Evolutionary conservation across 148 eudicot species (phyloP), one percentile per base, ranked within the genome.

Genomic region (Rhododendron molle): DNA sequence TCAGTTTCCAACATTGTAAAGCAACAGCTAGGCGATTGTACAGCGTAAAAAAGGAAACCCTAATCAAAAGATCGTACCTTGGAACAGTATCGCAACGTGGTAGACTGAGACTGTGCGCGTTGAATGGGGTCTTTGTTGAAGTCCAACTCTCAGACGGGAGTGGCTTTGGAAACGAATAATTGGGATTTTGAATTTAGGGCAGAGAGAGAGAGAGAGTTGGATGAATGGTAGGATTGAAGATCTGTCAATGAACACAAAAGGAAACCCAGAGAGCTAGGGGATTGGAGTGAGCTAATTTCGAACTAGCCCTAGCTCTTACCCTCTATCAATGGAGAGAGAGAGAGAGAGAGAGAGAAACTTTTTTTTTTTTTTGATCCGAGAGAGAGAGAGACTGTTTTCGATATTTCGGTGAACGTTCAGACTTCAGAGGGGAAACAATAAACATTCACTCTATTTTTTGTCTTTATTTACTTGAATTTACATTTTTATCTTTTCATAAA

Each of bases 61-160:
- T 38, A 84, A 76, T 72, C 81, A 54, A 23, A 54, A 76, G 81
- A 13, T n/a, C 81, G 56, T 74, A 84, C 86, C 86, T 84, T 52
- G 36, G 23, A 54, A 71, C 50, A 73, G 76, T 30, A 46, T 47
- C 20, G 36, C 49, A 34, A 34, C 46, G 26, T 36, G 13, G 52
- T 76, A 14, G 72, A 30, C 50, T 74, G 72, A 36, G 69, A 84
- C 44, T 47, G 15, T 52, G 18, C 28, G 1, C 52, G 30, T 52
- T 21, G 18, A 50, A 76, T 30, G 72, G 69, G 36, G 58, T 76
- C 52, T 23, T 40, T 50, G 13, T 16, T 30, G 40, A 84, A 71
- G 16, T 23, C 23, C 36, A 23, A n/a, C 34, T 23, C n/a, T 10
- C 46, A 15, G 30, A 11, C 11, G 16, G 21, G 21, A 73, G 21